Base-by-base conservation (phyloP, 2,329 filamentous ascomycete genomes). In the Xylaria sp. region DNA sequence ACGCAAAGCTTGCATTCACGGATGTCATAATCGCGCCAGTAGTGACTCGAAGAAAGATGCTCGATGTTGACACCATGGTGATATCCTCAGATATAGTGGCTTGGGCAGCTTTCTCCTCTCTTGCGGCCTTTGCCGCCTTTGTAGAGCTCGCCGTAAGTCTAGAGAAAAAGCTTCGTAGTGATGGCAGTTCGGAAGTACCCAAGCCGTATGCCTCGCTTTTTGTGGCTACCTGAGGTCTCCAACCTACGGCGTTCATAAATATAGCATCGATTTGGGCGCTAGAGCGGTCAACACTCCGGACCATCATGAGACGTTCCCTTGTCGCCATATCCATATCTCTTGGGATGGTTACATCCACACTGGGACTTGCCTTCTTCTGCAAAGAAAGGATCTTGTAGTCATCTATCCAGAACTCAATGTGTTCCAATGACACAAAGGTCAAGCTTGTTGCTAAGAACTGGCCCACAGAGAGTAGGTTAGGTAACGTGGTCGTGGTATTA, bases 391-490 rank as follows among this genome's bases (percentile, higher is more conserved):
- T 85, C 74, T 91, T 91, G 83, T 92, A 94, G 75, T 96, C 91
- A 77, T 99, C 95, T 62, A 99, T 87, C 86, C 91, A 95, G 67
- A 99, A 88, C 76, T 98, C 94, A 69, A 99, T 93, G 65, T 87
- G 88, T 76, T 97, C 88, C 27, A 99, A 84, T 0, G 93, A 92
- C 68, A 99, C 95, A 82, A 99, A 99, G 0, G 96, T 98, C 79
- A 99, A 84, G 82, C 95, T 98, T 6, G 94, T 98, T 3, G 94
- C 93, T 58, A 99, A 84, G 74, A 99, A 99, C 80, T 98, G 94
- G 76, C 92, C 91, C 63, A 99, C 86, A 1, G 93, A 94, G 29
- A 97, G 84, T 9, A 99, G 83, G 69, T 93, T 93, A 2, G 97
- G 96, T 58, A 98, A 82, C 1, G 94, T 93, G 0, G 94, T 95